A percentile compares a stretch with the other conserved stretches of the same genome.
These are phyloP conservation scores for Dianthus caryophyllus DNA, from an alignment of 148 eudicot species.

Conservation along the genomic window DNA sequence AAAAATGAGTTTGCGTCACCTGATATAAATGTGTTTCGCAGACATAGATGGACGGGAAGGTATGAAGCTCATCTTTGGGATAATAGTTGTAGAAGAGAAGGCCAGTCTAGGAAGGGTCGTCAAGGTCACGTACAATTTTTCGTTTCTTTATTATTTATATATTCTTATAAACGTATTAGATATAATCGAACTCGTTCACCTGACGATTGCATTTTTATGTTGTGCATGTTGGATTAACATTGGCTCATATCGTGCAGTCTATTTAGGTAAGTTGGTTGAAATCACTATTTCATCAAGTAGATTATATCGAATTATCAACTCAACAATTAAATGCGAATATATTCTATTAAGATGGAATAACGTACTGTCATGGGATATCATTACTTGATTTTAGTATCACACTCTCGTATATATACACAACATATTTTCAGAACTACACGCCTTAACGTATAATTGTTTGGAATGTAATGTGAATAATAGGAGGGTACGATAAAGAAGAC, in stretches of 20 bases:
- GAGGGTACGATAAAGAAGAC: slow-evolving; percentile 99
- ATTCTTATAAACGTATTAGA: not conserved
- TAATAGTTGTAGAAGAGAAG: slow-evolving; percentile 95
- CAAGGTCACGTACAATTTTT: slow-evolving; percentile 47
- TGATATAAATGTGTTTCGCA: not conserved
- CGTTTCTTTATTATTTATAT: not conserved
- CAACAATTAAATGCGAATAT: no score
- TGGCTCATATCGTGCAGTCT: slow-evolving; percentile 39
- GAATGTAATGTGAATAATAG: slow-evolving; percentile 26
- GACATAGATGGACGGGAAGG: slow-evolving; percentile 96
- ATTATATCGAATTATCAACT: not conserved
- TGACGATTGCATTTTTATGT: slow-evolving; percentile 13
- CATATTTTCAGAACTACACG: not conserved
- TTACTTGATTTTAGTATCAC: no score
- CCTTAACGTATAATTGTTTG: not conserved
- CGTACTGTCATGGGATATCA: no score
- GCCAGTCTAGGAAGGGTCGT: slow-evolving; percentile 94
- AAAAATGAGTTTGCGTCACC: not conserved
- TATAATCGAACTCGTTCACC: no score
- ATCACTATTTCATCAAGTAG: not conserved
- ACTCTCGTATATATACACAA: no score
- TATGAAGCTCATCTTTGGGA: slow-evolving; percentile 96
- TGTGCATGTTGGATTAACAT: slow-evolving; percentile 17
- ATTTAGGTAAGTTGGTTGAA: slow-evolving; percentile 57
- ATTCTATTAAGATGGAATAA: not conserved